These are phyloP conservation scores for Hippophae tibetana DNA, from an alignment of 306 rosid species.

Conservation along the genomic window DNA sequence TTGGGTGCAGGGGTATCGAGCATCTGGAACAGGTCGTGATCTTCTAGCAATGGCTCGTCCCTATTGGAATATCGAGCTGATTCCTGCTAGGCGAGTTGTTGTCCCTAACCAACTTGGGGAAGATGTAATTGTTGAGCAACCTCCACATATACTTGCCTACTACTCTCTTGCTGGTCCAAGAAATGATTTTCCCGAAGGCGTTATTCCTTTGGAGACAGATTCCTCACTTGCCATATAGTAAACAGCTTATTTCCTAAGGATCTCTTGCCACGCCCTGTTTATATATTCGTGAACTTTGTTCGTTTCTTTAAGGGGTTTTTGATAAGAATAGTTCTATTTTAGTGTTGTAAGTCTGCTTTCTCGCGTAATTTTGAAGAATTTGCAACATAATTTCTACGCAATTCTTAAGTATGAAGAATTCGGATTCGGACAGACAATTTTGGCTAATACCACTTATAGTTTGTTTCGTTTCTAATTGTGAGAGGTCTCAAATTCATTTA, in stretches of 20 bases:
- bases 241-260: constrained; percentile 1
- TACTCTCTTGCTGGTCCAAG: constrained; percentile 97
- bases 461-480: no score
- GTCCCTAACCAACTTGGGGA: constrained; percentile 18
- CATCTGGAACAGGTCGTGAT: constrained; percentile 46
- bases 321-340: constrained; percentile 9
- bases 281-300: constrained; percentile 17
- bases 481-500: no score
- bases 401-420: no score
- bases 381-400: no score
- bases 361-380: no score
- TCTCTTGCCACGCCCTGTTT: constrained; percentile 24
- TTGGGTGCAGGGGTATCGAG: constrained; percentile 93
- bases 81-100: constrained; percentile 48
- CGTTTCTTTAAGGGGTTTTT: neutral
- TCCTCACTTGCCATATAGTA: constrained; percentile 25
- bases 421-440: no score
- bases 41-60: constrained; percentile 79
- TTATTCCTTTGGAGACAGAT: constrained; percentile 50
- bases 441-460: no score
- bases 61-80: constrained; percentile 80
- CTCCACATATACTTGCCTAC: constrained; percentile 89
- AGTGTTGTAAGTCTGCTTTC: no score
- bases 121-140: constrained; percentile 35
- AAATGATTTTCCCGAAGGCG: constrained; percentile 67